A percentile compares a stretch with the other conserved stretches of the same genome.
Conservation (phyloP, 2,329 filamentous ascomycete species). For the Atkinsonella hypoxylon region DNA sequence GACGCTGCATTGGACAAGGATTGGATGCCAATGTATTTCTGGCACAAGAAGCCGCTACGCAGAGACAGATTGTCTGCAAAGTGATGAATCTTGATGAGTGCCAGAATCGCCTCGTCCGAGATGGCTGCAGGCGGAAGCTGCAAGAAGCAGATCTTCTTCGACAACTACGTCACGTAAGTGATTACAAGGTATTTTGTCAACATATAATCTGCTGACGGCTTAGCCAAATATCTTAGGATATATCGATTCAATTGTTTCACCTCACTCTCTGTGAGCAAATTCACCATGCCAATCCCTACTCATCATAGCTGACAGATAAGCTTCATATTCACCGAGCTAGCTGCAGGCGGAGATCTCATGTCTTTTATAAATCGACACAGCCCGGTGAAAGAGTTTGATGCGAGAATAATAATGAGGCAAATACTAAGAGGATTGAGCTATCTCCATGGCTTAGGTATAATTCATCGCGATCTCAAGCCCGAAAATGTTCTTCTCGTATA, state of each 20-base stretch:
- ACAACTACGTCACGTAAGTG: slow-evolving; percentile 40
- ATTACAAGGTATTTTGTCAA: not conserved
- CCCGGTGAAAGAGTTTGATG: slow-evolving; percentile 24
- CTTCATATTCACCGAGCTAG: slow-evolving; percentile 46
- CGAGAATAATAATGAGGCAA: slow-evolving; percentile 34
- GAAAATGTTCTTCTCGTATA: slow-evolving; percentile 40
- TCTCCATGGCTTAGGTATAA: slow-evolving; percentile 36
- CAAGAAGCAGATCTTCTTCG: slow-evolving; percentile 42
- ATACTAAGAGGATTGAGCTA: slow-evolving; percentile 33
- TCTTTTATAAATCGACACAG: slow-evolving; percentile 31
- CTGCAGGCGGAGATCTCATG: slow-evolving; percentile 41
- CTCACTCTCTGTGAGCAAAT: slow-evolving; percentile 30
- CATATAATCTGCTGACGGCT: slow-evolving; percentile 8
- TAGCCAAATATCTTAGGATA: slow-evolving; percentile 45
- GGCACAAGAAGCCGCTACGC: slow-evolving; percentile 33
- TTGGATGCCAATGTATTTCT: slow-evolving; percentile 26
- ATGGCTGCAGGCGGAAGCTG: slow-evolving; percentile 25
- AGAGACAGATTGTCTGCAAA: slow-evolving; percentile 58
- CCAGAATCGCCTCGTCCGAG: slow-evolving; percentile 13
- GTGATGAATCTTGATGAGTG: slow-evolving; percentile 38
- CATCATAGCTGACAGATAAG: slow-evolving; percentile 17
- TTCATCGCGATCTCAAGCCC: slow-evolving; percentile 42
- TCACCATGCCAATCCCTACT: not conserved
- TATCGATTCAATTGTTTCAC: slow-evolving; percentile 37
- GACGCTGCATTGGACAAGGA: slow-evolving; percentile 25